Evolutionary conservation across 305 asterid species (phyloP), one percentile per base, ranked within the genome.

Genomic region (Fraxinus velutina): DNA sequence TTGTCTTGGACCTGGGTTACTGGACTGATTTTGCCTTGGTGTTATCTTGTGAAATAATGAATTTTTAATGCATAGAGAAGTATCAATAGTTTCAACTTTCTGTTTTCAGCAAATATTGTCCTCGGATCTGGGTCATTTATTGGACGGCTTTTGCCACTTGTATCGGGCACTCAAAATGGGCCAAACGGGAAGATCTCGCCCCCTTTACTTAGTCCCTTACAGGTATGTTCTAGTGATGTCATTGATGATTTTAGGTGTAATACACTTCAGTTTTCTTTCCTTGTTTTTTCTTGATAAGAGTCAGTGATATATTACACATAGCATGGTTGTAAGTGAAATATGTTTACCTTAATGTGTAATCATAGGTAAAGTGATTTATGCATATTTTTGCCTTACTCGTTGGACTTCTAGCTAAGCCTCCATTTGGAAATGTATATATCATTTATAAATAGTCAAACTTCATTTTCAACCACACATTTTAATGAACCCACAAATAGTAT

Each of bases 121-220:
- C 34, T 91, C 19, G 94, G 93, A 73, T 89, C 98, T 75, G 97
- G 99, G 19, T 90, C 97, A 32, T 86, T 95, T 80, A 83, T 93
- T 84, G 97, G 96, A 73, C 88, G 98, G 82, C 83, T 94, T 78
- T 81, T 95, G 72, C 98, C 99, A 34, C 90, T 91, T 85, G 72
- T 88, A 42, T 86, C 92, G 19, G 79, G 89, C 74, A 6, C 81
- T 82, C 93, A 88, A 70, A 73, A 84, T 86, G 92, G 92, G 68
- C 79, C 90, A 44, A 89, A 79, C 60, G 75, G 52, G 72, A 77
- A 37, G 81, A 88, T 85, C 81, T 86, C 85, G 50, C 93, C 96
- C 73, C 87, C 88, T 83, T 30, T 87, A 76, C 94, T 93, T 88
- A 95, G 91, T 87, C 94, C 98, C 70, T 90, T 95, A 88, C 99